phyloP scores from a whole-genome alignment of 169 alveolate species.

The Babesia caballi region DNA sequence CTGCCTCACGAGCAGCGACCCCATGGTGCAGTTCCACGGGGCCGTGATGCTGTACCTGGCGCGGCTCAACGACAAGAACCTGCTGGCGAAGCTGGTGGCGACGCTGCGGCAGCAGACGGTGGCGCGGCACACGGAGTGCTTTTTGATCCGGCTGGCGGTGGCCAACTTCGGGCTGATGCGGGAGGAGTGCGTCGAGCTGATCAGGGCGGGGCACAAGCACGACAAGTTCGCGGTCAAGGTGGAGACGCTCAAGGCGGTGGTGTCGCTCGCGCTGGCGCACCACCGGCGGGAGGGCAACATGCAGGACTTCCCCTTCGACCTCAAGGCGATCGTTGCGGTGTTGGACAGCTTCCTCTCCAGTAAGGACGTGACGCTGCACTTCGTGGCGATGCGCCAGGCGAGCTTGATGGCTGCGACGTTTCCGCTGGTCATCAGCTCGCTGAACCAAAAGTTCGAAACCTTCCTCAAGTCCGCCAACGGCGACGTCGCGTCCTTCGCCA shows the following conservation, averaged over 20 bases:
- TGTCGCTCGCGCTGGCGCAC: conserved; percentile 25
- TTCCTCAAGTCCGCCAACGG: conserved; percentile 88
- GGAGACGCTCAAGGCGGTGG: conserved; percentile 57
- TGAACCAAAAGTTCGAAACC: conserved; percentile 85
- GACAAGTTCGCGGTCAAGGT: conserved; percentile 16
- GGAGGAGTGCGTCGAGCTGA: conserved; percentile 21
- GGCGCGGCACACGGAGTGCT: conserved; percentile 51
- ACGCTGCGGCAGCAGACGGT: conserved; percentile 17
- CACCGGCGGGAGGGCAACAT: conserved; percentile 4
- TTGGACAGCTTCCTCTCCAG: conserved; percentile 33
- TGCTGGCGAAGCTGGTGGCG: conserved; percentile 52
- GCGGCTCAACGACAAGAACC: conserved; percentile 78
- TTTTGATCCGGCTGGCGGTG: conserved; percentile 42
- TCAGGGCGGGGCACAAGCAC: conserved; percentile 14
- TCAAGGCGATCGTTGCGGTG: conserved; percentile 1
- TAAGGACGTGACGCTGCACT: conserved; percentile 29
- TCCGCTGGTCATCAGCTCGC: conserved; percentile 54
- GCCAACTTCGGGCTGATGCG: conserved; percentile 32
- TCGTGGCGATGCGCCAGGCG: conserved; percentile 65
- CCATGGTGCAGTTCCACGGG: conserved; percentile 94
- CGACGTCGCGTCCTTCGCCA: conserved; percentile 91
- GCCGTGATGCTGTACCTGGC: conserved; percentile 89
- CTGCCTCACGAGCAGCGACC: conserved; percentile 82
- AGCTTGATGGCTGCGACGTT: conserved; percentile 63
- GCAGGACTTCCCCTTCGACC: conserved; percentile 32